Evolutionary conservation across 306 rosid genomes (phyloP).

Genomic region (Vicia sativa): DNA sequence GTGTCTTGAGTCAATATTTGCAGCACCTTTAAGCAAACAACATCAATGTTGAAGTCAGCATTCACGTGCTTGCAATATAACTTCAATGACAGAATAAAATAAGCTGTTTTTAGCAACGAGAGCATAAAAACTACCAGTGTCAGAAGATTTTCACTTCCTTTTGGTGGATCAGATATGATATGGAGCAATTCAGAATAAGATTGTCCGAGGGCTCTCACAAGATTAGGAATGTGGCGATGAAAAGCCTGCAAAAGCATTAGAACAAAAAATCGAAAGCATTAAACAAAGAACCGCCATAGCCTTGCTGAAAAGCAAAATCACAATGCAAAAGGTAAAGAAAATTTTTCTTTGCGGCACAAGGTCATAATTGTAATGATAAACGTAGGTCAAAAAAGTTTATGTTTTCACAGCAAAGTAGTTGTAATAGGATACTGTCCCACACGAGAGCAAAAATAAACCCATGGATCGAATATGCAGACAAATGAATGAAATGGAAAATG

Average conservation of each 20-base stretch:
- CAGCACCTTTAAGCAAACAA: conserved; percentile 68
- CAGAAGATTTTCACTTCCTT: conserved; percentile 95
- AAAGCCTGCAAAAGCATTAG: conserved; percentile 69
- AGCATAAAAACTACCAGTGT: conserved; percentile 62
- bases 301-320: conserved; percentile 32
- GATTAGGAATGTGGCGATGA: conserved; percentile 90
- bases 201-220: conserved; percentile 85
- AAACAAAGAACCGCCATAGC: conserved; percentile 24
- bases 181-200: conserved; percentile 79
- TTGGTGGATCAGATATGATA: conserved; percentile 95
- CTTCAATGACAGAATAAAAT: conserved; percentile 19
- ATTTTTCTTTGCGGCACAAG: conserved; percentile 12
- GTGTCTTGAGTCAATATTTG: conserved; percentile 88
- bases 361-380: conserved; percentile 21
- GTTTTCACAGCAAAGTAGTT: conserved; percentile 7
- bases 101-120: conserved; percentile 29
- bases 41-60: conserved; percentile 30
- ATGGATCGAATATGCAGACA: conserved; percentile 19
- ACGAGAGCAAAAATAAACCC: conserved; percentile 27
- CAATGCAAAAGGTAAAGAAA: conserved; percentile 18
- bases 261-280: conserved; percentile 28
- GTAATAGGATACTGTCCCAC: not conserved
- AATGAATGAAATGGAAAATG: conserved; percentile 13
- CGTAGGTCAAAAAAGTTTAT: not conserved
- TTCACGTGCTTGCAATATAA: conserved; percentile 9